phyloP scores from a whole-genome alignment of 257 asterid genomes.

The Misopates orontium region DNA sequence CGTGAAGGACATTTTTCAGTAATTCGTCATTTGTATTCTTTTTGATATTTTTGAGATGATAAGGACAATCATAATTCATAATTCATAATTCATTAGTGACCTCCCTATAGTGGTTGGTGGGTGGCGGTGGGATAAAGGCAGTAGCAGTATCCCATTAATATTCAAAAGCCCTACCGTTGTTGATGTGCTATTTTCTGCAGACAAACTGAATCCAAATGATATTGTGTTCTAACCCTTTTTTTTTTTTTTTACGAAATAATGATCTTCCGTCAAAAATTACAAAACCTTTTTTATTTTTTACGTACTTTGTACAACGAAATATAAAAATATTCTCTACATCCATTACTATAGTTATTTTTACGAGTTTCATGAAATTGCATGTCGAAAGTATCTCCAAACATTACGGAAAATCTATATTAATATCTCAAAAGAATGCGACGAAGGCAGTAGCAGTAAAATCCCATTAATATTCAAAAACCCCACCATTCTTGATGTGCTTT shows the following conservation, averaged over 20 bases:
- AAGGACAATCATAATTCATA: neutral
- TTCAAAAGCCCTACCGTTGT: slow-evolving; percentile 19
- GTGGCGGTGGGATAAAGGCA: slow-evolving; percentile 26
- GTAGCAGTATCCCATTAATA: slow-evolving; percentile 27
- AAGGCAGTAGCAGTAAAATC: slow-evolving; percentile 21
- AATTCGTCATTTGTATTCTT: neutral
- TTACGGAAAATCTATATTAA: no score
- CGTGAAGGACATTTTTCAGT: no score
- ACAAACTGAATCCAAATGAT: slow-evolving; percentile 31
- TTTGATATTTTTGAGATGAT: neutral
- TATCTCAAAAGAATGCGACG: no score
- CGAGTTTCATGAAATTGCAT: no score
- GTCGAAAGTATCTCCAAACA: no score
- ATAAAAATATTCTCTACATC: no score
- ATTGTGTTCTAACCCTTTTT: slow-evolving; percentile 7
- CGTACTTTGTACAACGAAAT: no score
- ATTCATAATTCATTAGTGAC: no score
- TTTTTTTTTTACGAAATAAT: slow-evolving; percentile 20
- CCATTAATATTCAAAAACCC: slow-evolving; percentile 28
- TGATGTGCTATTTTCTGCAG: slow-evolving; percentile 16
- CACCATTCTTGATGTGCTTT: slow-evolving; percentile 20
- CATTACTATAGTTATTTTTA: no score
- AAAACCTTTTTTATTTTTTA: no score
- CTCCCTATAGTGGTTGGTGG: neutral
- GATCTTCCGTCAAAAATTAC: no score